Percentiles rank a stretch among this genome's conserved stretches.
Evolutionary conservation across 139 green algal species (phyloP).

Genomic region (Marvania coccoides): DNA sequence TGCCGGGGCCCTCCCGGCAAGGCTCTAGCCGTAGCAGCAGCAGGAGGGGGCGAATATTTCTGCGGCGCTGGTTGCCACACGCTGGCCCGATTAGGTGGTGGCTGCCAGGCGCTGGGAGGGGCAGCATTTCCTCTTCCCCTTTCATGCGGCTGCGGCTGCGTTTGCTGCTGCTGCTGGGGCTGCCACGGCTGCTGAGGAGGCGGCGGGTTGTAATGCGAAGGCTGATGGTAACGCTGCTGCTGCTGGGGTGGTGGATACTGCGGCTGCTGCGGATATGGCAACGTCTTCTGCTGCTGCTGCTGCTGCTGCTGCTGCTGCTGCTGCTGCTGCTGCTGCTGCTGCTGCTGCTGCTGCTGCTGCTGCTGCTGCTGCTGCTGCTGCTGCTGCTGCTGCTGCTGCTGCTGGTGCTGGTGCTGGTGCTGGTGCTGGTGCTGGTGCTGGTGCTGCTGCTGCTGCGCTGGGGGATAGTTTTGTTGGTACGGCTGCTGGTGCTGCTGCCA

Average conservation of each 20-base stretch:
- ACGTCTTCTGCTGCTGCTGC: constrained; percentile 4
- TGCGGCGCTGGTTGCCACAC: no score
- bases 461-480: not conserved
- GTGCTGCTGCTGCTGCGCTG: not conserved
- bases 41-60: no score
- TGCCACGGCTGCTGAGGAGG: not conserved
- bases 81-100: no score
- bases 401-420: not conserved
- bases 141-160: not conserved
- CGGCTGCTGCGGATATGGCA: no score
- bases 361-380: not conserved
- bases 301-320: not conserved
- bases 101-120: no score
- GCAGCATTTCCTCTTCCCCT: no score
- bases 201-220: not conserved
- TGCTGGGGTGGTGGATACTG: not conserved
- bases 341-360: not conserved
- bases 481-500: constrained; percentile 10
- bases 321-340: constrained; percentile 3
- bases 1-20: no score
- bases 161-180: no score
- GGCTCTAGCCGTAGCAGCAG: no score
- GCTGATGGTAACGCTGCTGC: not conserved
- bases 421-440: not conserved
- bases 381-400: constrained; percentile 7